Evolutionary conservation across 148 eudicot species (phyloP).

Genomic region (Persicaria tinctoria): DNA sequence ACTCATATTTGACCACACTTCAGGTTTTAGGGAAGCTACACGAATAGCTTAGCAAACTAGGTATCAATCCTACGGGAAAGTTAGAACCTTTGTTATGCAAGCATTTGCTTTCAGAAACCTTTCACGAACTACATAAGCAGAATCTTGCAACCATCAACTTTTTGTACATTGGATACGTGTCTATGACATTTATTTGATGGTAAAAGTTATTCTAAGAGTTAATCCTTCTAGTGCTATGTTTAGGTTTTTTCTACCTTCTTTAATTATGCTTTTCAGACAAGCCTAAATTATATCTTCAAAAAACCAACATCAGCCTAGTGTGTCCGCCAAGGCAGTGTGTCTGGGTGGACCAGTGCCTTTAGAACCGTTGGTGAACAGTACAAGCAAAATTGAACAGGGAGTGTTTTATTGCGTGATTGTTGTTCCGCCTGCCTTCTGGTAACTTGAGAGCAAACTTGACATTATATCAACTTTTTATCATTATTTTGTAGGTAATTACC

Average conservation of each 20-base stretch:
- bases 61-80: too few relatives aligned
- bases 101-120: not conserved
- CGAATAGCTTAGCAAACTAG: not conserved
- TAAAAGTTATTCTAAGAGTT: not conserved
- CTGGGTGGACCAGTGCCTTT: too few relatives aligned
- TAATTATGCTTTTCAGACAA: not conserved
- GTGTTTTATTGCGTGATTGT: not conserved
- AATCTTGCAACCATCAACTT: not conserved
- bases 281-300: not conserved
- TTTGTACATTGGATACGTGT: not conserved
- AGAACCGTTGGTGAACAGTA: too few relatives aligned
- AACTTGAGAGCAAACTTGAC: not conserved
- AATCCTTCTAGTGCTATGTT: not conserved
- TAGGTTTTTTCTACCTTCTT: not conserved
- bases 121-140: not conserved
- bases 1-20: not conserved
- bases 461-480: not conserved
- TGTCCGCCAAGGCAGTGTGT: too few relatives aligned
- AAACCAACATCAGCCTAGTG: too few relatives aligned
- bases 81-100: not conserved
- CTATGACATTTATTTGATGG: not conserved
- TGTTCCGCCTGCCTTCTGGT: not conserved
- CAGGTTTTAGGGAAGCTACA: not conserved
- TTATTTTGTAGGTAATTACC: not conserved
- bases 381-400: not conserved